Evolutionary conservation across 2,329 filamentous ascomycete genomes (phyloP).

Genomic region (Trichoderma guizhouense): DNA sequence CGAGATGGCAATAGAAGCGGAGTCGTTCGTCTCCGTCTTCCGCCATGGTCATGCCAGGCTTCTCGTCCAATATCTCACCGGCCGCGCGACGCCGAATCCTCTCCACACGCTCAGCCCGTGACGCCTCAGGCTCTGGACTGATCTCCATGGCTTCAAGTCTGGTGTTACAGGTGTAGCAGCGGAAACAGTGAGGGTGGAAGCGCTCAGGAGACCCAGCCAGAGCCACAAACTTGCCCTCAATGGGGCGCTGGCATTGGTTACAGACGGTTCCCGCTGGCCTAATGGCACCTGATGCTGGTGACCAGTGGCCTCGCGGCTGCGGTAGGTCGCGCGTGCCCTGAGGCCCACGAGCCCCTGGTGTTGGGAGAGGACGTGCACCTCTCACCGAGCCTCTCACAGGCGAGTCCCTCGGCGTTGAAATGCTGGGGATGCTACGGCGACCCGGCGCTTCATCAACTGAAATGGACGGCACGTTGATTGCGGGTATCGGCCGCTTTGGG

Average conservation of each 20-base stretch:
- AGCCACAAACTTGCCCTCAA: slow-evolving; percentile 86
- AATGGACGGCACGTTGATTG: slow-evolving; percentile 51
- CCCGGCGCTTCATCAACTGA: slow-evolving; percentile 35
- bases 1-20: slow-evolving; percentile 96
- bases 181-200: slow-evolving; percentile 92
- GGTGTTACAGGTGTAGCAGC: slow-evolving; percentile 82
- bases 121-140: slow-evolving; percentile 79
- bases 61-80: slow-evolving; percentile 59
- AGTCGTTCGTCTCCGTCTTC: slow-evolving; percentile 71
- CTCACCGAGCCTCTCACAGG: slow-evolving; percentile 27
- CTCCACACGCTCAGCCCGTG: slow-evolving; percentile 67
- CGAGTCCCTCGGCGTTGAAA: slow-evolving; percentile 46
- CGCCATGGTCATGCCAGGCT: slow-evolving; percentile 59
- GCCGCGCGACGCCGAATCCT: slow-evolving; percentile 63
- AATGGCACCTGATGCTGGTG: slow-evolving; percentile 46
- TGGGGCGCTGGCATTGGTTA: slow-evolving; percentile 77
- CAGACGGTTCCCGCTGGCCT: slow-evolving; percentile 67
- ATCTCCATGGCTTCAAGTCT: slow-evolving; percentile 93
- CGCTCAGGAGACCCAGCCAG: slow-evolving; percentile 69
- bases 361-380: slow-evolving; percentile 40
- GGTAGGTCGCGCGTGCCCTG: slow-evolving; percentile 36
- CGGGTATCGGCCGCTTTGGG: slow-evolving; percentile 28
- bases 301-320: slow-evolving; percentile 55
- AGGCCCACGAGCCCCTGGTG: slow-evolving; percentile 36
- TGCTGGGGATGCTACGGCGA: slow-evolving; percentile 41